Conservation (phyloP, 1,139 yeast genomes). For the Suzukiozyma palmioleophila region DNA sequence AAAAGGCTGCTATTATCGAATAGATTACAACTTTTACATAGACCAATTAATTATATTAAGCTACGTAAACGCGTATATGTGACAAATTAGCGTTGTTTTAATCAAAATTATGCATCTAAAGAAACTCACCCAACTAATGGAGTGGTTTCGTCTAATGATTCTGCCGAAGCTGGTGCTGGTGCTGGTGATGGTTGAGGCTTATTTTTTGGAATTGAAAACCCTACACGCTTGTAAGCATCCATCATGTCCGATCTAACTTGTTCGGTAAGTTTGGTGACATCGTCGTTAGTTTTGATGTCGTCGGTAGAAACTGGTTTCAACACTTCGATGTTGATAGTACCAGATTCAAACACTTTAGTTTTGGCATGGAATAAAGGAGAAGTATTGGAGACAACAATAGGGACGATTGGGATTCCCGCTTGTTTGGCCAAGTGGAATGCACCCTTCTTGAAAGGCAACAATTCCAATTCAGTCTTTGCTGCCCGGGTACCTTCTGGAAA, state of each 20-base stretch:
- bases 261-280: conserved; percentile 48
- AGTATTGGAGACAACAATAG: conserved; percentile 82
- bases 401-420: conserved; percentile 84
- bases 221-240: conserved; percentile 24
- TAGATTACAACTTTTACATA: conserved; percentile 4
- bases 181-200: neutral
- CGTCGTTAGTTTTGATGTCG: conserved; percentile 51
- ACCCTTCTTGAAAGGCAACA: conserved; percentile 92
- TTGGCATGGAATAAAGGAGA: conserved; percentile 65
- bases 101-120: neutral
- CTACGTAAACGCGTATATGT: neutral
- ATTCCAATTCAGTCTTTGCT: conserved; percentile 56
- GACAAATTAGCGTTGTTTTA: neutral
- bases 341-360: conserved; percentile 51
- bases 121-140: neutral
- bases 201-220: conserved; percentile 22
- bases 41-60: neutral
- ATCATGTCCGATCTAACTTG: conserved; percentile 34
- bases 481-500: conserved; percentile 98
- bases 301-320: conserved; percentile 63
- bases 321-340: conserved; percentile 61
- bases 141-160: neutral
- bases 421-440: conserved; percentile 96
- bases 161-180: neutral
- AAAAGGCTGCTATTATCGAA: conserved; percentile 17